Evolutionary conservation across 2,329 filamentous ascomycete genomes (phyloP), one percentile per base, ranked within the genome.

Genomic region (Colletotrichum paranaense): DNA sequence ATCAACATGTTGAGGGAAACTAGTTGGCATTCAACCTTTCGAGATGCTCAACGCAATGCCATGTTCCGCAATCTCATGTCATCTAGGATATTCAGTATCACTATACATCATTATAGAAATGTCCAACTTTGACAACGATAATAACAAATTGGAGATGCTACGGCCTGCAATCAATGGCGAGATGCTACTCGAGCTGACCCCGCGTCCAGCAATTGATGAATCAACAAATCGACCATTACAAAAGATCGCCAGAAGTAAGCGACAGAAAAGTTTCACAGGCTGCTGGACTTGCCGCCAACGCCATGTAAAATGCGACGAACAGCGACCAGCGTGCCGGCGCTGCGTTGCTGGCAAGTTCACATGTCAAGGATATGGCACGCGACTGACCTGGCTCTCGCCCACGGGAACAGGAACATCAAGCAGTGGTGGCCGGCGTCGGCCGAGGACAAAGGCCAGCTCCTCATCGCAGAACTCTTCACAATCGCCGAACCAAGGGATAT

Each of bases 201-300:
- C 12, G 2, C 35, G 5, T 46, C 42, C 35, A 16, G 12, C 24
- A 14, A 28, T 22, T 12, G 35, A 19, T 22, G 26, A 22, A 16
- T 14, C 58, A 14, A 7, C 14, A 12, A 14, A 60, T 9, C 22
- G 4, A 16, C 14, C 11, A 12, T 14, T 7, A 14, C 7, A 46
- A 22, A 42, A n/a, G 35, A n/a, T 35, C 14, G 35, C 16, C 9
- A 22, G 35, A 7, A 28, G 24, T 5, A 60, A 46, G 32, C 67
- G 67, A 55, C 38, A 32, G 8, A 80, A 80, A 71, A 78, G 77
- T 3, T 79, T 80, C 66, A 79, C 76, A 3, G 82, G 82, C 12
- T 83, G 82, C 68, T 82, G 81, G 81, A 81, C 81, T 7, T 83
- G 82, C 72, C 81, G 82, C 16, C 70, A 77, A 30, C 78, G 81